Conservation (phyloP, 73 alveolate species). For the Urostyla sp. region DNA sequence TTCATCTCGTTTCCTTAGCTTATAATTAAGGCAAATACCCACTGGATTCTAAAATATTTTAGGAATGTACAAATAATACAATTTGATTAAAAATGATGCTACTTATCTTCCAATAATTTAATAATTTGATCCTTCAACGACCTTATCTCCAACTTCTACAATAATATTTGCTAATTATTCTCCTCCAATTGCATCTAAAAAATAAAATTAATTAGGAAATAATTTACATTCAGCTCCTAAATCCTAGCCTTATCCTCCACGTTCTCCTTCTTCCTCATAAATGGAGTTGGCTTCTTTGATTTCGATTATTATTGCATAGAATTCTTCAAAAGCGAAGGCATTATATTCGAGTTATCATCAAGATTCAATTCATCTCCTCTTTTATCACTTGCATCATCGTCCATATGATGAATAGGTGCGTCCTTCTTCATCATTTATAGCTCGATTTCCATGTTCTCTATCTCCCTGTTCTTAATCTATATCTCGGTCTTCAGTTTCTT, state of each 20-base stretch:
- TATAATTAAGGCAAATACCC: no score
- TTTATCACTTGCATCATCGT: constrained; percentile 19
- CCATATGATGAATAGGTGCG: not conserved
- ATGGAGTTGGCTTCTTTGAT: constrained; percentile 55
- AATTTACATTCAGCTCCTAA: constrained; percentile 52
- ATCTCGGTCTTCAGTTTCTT: constrained; percentile 56
- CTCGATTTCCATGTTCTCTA: constrained; percentile 47
- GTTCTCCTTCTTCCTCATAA: constrained; percentile 60
- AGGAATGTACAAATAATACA: no score
- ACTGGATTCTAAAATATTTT: no score
- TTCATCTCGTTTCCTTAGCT: no score
- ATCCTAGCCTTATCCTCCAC: constrained; percentile 69
- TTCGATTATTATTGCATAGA: not conserved
- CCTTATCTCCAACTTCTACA: constrained; percentile 57
- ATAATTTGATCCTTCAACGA: constrained; percentile 56
- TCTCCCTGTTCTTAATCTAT: constrained; percentile 50
- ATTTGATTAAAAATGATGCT: no score
- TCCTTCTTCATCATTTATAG: constrained; percentile 25
- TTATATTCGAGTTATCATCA: constrained; percentile 14
- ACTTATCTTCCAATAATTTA: constrained; percentile 56
- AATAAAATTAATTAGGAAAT: not conserved
- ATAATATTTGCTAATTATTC: constrained; percentile 47
- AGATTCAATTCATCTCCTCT: constrained; percentile 12
- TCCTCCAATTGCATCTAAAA: constrained; percentile 53
- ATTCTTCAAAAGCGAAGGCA: constrained; percentile 27